These are phyloP conservation scores for Gastrodia elata DNA, from an alignment of 106 monocot species.

Conservation along the genomic window DNA sequence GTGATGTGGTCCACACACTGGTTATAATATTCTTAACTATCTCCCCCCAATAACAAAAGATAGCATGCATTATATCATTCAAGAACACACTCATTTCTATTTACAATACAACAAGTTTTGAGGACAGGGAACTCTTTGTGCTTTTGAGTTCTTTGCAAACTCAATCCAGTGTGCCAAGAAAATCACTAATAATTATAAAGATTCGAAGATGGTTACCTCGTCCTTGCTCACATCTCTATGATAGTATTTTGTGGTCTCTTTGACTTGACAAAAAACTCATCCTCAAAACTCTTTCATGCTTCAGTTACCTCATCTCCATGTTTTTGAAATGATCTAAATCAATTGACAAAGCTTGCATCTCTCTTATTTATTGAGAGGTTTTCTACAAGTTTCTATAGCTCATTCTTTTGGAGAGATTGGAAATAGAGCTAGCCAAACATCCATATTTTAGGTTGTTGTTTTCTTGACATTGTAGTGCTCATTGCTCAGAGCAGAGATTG, in stretches of 20 bases:
- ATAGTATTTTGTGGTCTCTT: constrained; percentile 72
- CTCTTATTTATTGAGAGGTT: constrained; percentile 8
- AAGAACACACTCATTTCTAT: no score
- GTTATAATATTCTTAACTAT: no score
- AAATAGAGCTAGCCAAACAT: constrained; percentile 47
- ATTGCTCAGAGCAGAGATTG: constrained; percentile 44
- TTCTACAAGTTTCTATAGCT: constrained; percentile 29
- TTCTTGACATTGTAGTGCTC: constrained; percentile 83
- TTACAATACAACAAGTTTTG: neutral
- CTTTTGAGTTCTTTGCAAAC: constrained; percentile 44
- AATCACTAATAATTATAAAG: constrained; percentile 74
- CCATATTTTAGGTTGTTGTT: constrained; percentile 65
- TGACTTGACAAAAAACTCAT: constrained; percentile 46
- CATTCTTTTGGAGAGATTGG: constrained; percentile 50
- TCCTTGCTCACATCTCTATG: constrained; percentile 70
- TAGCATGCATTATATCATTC: no score
- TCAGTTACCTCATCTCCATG: constrained; percentile 30
- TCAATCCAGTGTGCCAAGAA: constrained; percentile 57
- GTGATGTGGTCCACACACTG: no score
- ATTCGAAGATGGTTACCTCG: constrained; percentile 63
- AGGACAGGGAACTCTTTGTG: constrained; percentile 13
- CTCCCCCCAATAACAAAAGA: no score
- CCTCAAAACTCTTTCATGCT: constrained; percentile 38
- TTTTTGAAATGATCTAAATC: constrained; percentile 34
- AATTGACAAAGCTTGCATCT: constrained; percentile 23